Percentiles rank a stretch among this genome's conserved stretches.
These are phyloP conservation scores for Candida pseudofarinosa DNA, from an alignment of 805 yeast species.

Conservation along the genomic window DNA sequence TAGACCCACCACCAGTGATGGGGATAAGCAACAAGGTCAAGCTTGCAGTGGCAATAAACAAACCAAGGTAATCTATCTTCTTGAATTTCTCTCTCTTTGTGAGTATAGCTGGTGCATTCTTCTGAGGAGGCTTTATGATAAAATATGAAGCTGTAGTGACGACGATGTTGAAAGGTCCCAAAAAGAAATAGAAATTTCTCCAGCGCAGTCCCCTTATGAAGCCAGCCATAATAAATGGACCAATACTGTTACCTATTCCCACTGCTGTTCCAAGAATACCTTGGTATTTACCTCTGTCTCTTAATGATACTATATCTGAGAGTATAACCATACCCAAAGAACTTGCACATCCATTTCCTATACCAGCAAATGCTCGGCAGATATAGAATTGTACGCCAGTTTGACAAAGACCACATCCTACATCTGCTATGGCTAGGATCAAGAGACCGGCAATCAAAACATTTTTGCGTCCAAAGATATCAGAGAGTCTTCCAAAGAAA, in stretches of 20 bases:
- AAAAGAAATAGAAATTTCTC: constrained; percentile 49
- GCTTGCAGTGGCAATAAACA: constrained; percentile 43
- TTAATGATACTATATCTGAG: constrained; percentile 52
- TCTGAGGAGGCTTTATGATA: constrained; percentile 27
- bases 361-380: constrained; percentile 54
- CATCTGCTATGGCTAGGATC: constrained; percentile 44
- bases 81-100: constrained; percentile 32
- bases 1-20: constrained; percentile 56
- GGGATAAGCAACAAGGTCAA: constrained; percentile 50
- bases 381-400: constrained; percentile 43
- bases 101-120: constrained; percentile 21
- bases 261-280: constrained; percentile 50
- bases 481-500: constrained; percentile 65
- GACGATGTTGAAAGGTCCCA: constrained; percentile 38
- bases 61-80: constrained; percentile 52
- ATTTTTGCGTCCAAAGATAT: constrained; percentile 53
- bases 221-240: constrained; percentile 53
- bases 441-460: constrained; percentile 41
- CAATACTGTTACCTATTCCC: constrained; percentile 48
- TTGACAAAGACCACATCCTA: constrained; percentile 38
- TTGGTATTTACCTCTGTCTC: constrained; percentile 50
- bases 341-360: constrained; percentile 56
- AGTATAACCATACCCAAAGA: constrained; percentile 50
- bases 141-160: constrained; percentile 24
- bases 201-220: constrained; percentile 42